Conservation (phyloP, 1,139 yeast genomes). For the Blastobotrys elegans region DNA sequence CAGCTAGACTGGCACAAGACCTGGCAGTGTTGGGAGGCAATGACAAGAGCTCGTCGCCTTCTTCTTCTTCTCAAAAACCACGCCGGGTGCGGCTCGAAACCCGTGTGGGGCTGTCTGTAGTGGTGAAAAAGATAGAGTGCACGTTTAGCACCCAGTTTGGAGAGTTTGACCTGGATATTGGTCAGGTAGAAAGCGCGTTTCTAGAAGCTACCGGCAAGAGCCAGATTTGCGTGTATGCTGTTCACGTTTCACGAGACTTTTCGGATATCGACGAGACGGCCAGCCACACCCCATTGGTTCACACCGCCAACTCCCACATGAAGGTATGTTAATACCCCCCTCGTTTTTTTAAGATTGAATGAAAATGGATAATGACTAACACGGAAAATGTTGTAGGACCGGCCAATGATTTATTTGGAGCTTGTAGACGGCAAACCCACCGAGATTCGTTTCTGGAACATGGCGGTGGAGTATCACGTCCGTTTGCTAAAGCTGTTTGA, state of each 20-base stretch:
- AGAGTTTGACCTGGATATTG: conserved; percentile 27
- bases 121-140: conserved; percentile 12
- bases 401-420: conserved; percentile 23
- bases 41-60: background rate
- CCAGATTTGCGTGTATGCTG: conserved; percentile 15
- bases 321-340: no score
- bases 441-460: conserved; percentile 22
- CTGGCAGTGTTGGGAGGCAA: background rate
- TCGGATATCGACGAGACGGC: conserved; percentile 18
- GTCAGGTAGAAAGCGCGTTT: conserved; percentile 24
- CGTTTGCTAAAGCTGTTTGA: conserved; percentile 26
- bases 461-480: conserved; percentile 28
- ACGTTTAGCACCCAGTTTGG: conserved; percentile 18
- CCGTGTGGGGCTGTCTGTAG: background rate
- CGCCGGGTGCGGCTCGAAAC: conserved; percentile 6
- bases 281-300: conserved; percentile 22
- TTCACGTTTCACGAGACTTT: conserved; percentile 23
- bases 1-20: background rate
- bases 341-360: background rate
- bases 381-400: conserved; percentile 12
- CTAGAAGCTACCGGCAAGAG: conserved; percentile 12
- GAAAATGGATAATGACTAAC: conserved; percentile 7
- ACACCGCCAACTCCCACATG: conserved; percentile 23
- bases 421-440: conserved; percentile 16
- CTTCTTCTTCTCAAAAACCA: background rate